Evolutionary conservation across 805 yeast species (phyloP), one percentile per base, ranked within the genome.

Genomic region (Myxozyma melibiosi): DNA sequence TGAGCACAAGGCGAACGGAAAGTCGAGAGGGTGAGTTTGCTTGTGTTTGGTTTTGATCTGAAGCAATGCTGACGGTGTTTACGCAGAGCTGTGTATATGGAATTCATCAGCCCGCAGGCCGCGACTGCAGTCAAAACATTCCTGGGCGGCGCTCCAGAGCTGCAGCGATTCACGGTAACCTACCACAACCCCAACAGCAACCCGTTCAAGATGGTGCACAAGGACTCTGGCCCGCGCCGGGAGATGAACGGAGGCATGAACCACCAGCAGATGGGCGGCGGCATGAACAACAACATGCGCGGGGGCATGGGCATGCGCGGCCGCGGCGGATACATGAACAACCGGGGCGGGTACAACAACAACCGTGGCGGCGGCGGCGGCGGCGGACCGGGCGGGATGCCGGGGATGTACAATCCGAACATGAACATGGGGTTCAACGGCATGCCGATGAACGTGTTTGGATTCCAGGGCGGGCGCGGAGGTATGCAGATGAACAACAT

Each of bases 1-100:
- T 41, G 66, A 63, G 42, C 66, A 63, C 45, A 63, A 63, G 40
- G 63, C 65, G n/a, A 63, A 63, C 51, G 66, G 66, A 43, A 63
- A 63, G 35, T 63, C 66, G 13, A 28, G 63, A 34, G 66, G 66
- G 58, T 60, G 31, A 8, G 65, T 43, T 11, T 16, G 2, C 4
- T 30, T 34, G n/a, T 20, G n/a, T 14, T 18, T 25, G n/a, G n/a
- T 40, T 33, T 41, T 25, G 0, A 16, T 45, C 31, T 27, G 22
- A 24, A n/a, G 13, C n/a, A 4, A 30, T 6, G 24, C 47, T 34
- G 8, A 31, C 44, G 4, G 14, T 35, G 6, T 3, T 13, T 45
- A n/a, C 16, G 14, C 27, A 62, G 65, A 6, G 57, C 52, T 28
- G 65, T 61, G 13, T 61, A 40, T 31, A 14, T 62, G 53, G 65